Conservation (phyloP, 495 filamentous ascomycete genomes). For the Aspergillus cristatus region DNA sequence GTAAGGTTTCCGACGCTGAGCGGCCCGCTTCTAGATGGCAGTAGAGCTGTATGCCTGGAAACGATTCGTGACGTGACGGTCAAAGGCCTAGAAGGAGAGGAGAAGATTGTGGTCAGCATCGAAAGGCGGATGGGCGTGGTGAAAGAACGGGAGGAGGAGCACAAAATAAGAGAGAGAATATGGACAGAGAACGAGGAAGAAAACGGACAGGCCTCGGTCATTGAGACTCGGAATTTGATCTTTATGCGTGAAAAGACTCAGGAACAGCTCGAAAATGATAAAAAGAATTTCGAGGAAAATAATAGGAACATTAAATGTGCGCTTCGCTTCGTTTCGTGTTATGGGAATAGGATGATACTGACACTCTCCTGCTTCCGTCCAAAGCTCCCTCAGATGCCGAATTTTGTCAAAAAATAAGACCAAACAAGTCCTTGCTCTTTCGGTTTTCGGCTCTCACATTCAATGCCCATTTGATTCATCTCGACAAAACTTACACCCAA, state of each 20-base stretch:
- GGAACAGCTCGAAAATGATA: conserved; percentile 21
- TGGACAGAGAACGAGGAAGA: conserved; percentile 32
- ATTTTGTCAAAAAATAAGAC: conserved; percentile 52
- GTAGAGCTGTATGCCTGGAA: conserved; percentile 52
- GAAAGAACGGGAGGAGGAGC: conserved; percentile 24
- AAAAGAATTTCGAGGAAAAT: conserved; percentile 15
- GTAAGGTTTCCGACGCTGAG: conserved; percentile 20
- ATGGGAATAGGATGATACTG: conserved; percentile 6
- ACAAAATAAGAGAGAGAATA: conserved; percentile 30
- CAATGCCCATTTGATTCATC: conserved; percentile 79
- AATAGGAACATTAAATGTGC: conserved; percentile 31
- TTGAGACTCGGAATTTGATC: conserved; percentile 50
- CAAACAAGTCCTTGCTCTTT: conserved; percentile 61
- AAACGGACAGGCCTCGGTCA: conserved; percentile 25
- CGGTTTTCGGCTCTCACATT: conserved; percentile 78
- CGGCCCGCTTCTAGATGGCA: conserved; percentile 36
- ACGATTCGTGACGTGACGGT: conserved; percentile 49
- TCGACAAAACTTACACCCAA: conserved; percentile 62
- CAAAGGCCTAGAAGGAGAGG: conserved; percentile 44
- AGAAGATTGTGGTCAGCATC: conserved; percentile 53
- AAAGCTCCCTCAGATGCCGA: conserved; percentile 36
- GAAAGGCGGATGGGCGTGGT: conserved; percentile 40
- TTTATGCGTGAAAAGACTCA: conserved; percentile 47
- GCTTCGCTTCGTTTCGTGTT: conserved; percentile 7
- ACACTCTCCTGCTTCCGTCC: conserved; percentile 4